These are phyloP conservation scores for Iberis pinnata DNA, from an alignment of 345 rosid genomes.

Conservation along the genomic window DNA sequence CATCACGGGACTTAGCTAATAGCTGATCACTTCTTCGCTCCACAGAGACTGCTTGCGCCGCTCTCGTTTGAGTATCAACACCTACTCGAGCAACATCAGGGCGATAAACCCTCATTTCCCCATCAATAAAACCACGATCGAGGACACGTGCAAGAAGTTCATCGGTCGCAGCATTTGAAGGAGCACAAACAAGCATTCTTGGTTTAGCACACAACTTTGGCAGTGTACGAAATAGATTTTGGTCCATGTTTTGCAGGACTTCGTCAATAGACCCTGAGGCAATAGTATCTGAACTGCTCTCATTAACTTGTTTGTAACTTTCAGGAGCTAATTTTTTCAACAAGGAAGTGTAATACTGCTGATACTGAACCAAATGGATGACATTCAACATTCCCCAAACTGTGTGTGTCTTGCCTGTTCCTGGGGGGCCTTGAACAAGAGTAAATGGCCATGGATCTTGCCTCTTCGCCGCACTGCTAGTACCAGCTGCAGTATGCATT, in stretches of 20 bases:
- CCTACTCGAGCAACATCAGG: conserved; percentile 99
- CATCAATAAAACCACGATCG: conserved; percentile 97
- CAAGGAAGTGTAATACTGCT: conserved; percentile 90
- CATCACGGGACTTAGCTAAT: conserved; percentile 72
- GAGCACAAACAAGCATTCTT: conserved; percentile 98
- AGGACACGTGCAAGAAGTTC: conserved; percentile 97
- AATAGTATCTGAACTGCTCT: conserved; percentile 57
- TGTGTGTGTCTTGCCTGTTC: conserved; percentile 98
- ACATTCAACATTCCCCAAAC: conserved; percentile 99
- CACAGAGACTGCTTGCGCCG: conserved; percentile 99
- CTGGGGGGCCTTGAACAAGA: conserved; percentile 99
- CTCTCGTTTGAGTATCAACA: conserved; percentile 94
- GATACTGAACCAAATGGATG: conserved; percentile 97
- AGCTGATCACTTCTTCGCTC: conserved; percentile 96
- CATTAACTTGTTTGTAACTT: conserved; percentile 82
- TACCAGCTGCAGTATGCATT: conserved; percentile 98
- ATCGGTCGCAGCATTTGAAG: conserved; percentile 99
- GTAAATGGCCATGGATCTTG: conserved; percentile 99
- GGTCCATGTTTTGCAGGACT: conserved; percentile 99
- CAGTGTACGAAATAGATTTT: conserved; percentile 82
- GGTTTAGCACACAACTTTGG: conserved; percentile 97
- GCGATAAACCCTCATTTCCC: conserved; percentile 94
- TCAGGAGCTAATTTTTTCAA: conserved; percentile 95
- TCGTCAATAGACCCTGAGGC: conserved; percentile 89
- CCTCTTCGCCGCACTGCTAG: conserved; percentile 72